A percentile compares a stretch with the other conserved stretches of the same genome.
Conservation (phyloP, 495 filamentous ascomycete genomes). For the Aspergillus asperescens region DNA sequence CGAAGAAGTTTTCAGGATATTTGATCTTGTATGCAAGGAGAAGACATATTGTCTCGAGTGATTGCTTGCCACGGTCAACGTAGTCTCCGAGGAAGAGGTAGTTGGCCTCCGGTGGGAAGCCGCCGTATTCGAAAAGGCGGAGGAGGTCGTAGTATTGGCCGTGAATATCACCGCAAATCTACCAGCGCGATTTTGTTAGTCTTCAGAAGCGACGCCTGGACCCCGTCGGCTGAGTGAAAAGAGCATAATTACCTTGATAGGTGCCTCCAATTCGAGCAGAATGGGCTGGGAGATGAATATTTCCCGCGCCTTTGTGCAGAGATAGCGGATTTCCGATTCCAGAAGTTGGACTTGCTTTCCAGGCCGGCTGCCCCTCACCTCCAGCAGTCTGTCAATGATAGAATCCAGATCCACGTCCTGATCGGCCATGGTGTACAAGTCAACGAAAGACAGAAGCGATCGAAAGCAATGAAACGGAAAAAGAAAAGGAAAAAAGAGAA, state of each 20-base stretch:
- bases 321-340: slow-evolving; percentile 93
- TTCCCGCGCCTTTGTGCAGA: slow-evolving; percentile 98
- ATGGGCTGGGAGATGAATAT: slow-evolving; percentile 99
- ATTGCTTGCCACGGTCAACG: slow-evolving; percentile 98
- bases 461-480: slow-evolving; percentile 25
- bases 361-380: slow-evolving; percentile 95
- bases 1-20: slow-evolving; percentile 99
- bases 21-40: slow-evolving; percentile 99
- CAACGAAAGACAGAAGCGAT: slow-evolving; percentile 26
- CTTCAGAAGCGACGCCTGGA: neutral
- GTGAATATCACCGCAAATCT: slow-evolving; percentile 99
- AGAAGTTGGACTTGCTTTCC: slow-evolving; percentile 98
- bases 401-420: slow-evolving; percentile 98
- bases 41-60: slow-evolving; percentile 97
- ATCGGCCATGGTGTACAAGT: slow-evolving; percentile 74
- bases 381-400: slow-evolving; percentile 95
- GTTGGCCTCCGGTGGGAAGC: slow-evolving; percentile 97
- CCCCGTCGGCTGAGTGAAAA: neutral
- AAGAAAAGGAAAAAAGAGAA: slow-evolving; percentile 23
- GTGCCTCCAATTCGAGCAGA: slow-evolving; percentile 91
- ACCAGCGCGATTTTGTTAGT: slow-evolving; percentile 4
- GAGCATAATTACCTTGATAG: slow-evolving; percentile 77
- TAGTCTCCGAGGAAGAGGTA: slow-evolving; percentile 99
- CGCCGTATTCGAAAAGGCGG: slow-evolving; percentile 96
- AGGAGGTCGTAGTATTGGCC: slow-evolving; percentile 99